phyloP scores from a whole-genome alignment of 345 rosid species.

The Carallia brachiata region DNA sequence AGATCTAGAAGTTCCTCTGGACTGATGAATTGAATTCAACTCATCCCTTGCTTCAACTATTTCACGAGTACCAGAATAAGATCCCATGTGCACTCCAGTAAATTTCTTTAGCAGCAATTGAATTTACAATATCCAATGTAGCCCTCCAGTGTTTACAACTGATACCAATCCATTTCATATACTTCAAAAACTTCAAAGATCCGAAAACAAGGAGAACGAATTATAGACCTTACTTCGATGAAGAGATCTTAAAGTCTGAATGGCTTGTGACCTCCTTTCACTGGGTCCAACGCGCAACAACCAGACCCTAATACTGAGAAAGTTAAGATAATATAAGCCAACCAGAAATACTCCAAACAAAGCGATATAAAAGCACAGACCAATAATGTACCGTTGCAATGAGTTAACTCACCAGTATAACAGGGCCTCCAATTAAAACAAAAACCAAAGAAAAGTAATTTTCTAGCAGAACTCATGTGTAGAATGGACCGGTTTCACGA shows the following conservation, averaged over 20 bases:
- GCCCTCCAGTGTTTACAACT: slow-evolving; percentile 1
- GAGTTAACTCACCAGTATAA: too few species aligned
- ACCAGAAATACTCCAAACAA: too few species aligned
- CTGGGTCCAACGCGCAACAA: slow-evolving; percentile 2
- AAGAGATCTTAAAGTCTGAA: slow-evolving; percentile 10
- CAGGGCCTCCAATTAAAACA: too few species aligned
- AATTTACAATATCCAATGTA: neutral
- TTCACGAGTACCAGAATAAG: slow-evolving; percentile 60
- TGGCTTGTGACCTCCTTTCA: slow-evolving; percentile 7
- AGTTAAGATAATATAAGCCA: neutral
- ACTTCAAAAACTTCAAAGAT: slow-evolving; percentile 7
- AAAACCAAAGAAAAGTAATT: too few species aligned
- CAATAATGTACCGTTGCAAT: neutral
- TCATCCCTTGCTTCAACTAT: slow-evolving; percentile 75
- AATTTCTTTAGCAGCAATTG: slow-evolving; percentile 2
- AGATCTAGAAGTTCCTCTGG: slow-evolving; percentile 41
- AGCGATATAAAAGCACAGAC: neutral
- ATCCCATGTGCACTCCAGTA: slow-evolving; percentile 42
- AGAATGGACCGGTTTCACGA: too few species aligned
- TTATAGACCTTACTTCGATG: neutral
- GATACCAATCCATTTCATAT: slow-evolving; percentile 15
- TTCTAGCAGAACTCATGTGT: too few species aligned
- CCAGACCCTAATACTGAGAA: slow-evolving; percentile 16
- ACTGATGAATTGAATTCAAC: slow-evolving; percentile 34
- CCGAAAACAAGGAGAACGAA: slow-evolving; percentile 2